These are phyloP conservation scores for Begonia masoniana DNA, from an alignment of 306 rosid species.

Conservation along the genomic window DNA sequence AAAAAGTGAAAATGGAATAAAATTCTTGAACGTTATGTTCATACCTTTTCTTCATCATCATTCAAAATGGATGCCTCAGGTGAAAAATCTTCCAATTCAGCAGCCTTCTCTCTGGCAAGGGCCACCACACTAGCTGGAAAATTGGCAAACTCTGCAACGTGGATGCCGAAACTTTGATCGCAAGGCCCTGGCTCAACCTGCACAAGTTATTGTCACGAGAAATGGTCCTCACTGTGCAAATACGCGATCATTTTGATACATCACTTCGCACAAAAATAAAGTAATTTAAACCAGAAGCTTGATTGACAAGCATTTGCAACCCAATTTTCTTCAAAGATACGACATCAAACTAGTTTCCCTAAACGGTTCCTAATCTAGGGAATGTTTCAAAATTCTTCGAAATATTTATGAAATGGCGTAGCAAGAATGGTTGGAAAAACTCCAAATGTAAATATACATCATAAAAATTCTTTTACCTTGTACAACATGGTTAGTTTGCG, in stretches of 20 bases:
- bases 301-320: conserved; percentile 9
- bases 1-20: too few relatives aligned
- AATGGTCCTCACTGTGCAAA: too few relatives aligned
- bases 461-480: conserved; percentile 43
- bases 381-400: background rate
- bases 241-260: too few relatives aligned
- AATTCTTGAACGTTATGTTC: background rate
- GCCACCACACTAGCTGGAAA: conserved; percentile 85
- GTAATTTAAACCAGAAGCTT: conserved; percentile 5
- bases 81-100: conserved; percentile 91
- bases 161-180: conserved; percentile 98
- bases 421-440: background rate
- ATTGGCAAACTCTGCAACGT: conserved; percentile 95
- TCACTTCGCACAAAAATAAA: too few relatives aligned
- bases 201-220: conserved; percentile 6
- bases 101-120: conserved; percentile 92
- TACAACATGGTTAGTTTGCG: conserved; percentile 89
- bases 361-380: background rate
- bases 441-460: background rate
- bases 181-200: conserved; percentile 98
- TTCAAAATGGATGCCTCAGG: conserved; percentile 30
- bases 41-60: conserved; percentile 43
- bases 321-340: conserved; percentile 1
- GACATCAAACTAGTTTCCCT: background rate
- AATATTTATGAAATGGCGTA: background rate